Base-by-base conservation (phyloP, 768 basidiomycete species). In the Leccinum pellstonianum region DNA sequence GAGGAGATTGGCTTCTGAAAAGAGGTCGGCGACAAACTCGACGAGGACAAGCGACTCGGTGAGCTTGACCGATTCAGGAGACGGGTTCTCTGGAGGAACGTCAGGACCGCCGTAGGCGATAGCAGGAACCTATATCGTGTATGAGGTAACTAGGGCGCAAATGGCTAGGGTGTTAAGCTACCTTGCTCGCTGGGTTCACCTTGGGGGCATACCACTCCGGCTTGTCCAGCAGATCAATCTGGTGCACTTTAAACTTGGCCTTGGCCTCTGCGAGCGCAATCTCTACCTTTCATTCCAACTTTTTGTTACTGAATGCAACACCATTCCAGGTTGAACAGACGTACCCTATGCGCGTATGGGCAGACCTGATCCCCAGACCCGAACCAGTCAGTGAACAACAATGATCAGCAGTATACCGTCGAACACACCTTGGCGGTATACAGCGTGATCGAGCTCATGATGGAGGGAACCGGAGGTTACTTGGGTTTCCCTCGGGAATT, bases 121-220 rank as follows among this genome's bases (percentile, higher is more conserved):
- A 0, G 85, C 66, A 12, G 66, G 66, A 33, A 66, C 62, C 66
- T 66, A 29, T 38, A 5, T 46, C n/a, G 6, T 19, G 35, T 10
- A 29, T 2, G 17, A 10, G 17, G 1, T 47, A 3, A 14, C 46
- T 15, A 49, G 23, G 5, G 47, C n/a, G 17, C 15, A n/a, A 12
- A 21, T 5, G 12, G 5, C n/a, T 17, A 11, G 11, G 5, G 21
- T 5, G n/a, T 35, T 7, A 3, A 17, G 17, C 15, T 64, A 85
- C 87, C 80, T 87, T 88, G 74, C 82, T 81, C 0, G 81, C 85
- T 1, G 83, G 83, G 72, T 89, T 90, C 41, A 90, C 81, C 59
- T 83, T 79, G 0, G 81, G 78, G 0, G 81, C 81, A 66, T 86
- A 88, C 87, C 86, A 88, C 53, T 80, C 83, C 1, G 87, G 87